Evolutionary conservation across 306 rosid genomes (phyloP).

Genomic region (Vicia sativa): DNA sequence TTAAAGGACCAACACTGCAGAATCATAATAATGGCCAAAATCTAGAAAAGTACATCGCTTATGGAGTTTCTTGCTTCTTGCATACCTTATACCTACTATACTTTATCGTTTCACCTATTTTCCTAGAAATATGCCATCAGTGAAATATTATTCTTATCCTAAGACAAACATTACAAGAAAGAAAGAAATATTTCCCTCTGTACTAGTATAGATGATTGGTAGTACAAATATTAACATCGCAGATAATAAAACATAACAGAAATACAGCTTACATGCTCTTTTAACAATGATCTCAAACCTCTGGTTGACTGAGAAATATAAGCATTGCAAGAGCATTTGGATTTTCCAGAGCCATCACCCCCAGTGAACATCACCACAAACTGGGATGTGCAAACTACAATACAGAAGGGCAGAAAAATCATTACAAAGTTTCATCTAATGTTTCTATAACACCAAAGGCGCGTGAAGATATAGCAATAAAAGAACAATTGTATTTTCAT

Average conservation of each 20-base stretch:
- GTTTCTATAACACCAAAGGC: conserved; percentile 6
- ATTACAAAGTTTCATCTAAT: conserved; percentile 25
- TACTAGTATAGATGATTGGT: not conserved
- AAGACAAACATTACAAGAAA: conserved; percentile 16
- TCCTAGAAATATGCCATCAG: conserved; percentile 33
- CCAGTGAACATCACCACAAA: conserved; percentile 91
- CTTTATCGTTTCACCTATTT: not conserved
- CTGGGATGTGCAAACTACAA: conserved; percentile 76
- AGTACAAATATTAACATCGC: not conserved
- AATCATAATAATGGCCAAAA: conserved; percentile 8
- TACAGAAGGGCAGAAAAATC: not conserved
- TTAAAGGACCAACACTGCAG: conserved; percentile 14
- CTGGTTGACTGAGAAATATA: conserved; percentile 81
- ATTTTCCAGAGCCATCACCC: conserved; percentile 50
- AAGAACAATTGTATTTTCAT: conserved; percentile 18
- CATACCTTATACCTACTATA: conserved; percentile 16
- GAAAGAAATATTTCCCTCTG: not conserved
- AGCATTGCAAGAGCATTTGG: conserved; percentile 65
- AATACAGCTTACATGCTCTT: conserved; percentile 69
- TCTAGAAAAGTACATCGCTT: not conserved
- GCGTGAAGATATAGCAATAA: conserved; percentile 18
- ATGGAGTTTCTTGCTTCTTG: not conserved
- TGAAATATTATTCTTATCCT: conserved; percentile 14
- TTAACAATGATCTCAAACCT: conserved; percentile 76
- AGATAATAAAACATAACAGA: not conserved